Conservation (phyloP, 345 rosid species). For the Populus tremula region DNA sequence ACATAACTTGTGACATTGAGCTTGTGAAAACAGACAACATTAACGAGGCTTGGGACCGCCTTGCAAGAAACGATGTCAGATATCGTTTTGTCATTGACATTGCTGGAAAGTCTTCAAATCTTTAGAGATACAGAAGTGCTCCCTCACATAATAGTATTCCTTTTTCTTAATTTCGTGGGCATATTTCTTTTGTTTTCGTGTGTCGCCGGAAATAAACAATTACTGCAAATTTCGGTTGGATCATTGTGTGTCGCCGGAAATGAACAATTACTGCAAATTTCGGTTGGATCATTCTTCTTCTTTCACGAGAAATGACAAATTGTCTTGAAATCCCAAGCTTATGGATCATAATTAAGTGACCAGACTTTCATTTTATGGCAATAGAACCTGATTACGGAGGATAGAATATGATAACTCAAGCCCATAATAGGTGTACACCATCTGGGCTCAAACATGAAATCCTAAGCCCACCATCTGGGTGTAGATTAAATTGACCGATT, state of each 20-base stretch:
- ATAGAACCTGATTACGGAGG: too few relatives aligned
- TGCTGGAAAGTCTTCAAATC: constrained; percentile 15
- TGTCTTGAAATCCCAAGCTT: neutral
- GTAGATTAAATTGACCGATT: too few relatives aligned
- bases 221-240: neutral
- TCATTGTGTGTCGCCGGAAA: neutral
- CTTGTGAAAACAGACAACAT: constrained; percentile 37
- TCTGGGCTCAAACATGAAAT: too few relatives aligned
- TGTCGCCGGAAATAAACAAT: neutral
- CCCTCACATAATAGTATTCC: neutral
- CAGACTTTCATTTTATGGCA: too few relatives aligned
- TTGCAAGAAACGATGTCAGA: constrained; percentile 52
- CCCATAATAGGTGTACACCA: too few relatives aligned
- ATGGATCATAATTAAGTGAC: neutral
- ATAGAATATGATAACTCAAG: too few relatives aligned
- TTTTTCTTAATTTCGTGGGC: neutral
- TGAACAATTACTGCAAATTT: neutral
- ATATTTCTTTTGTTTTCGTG: neutral
- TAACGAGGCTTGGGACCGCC: constrained; percentile 48
- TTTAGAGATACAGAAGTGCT: neutral
- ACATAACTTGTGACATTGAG: constrained; percentile 51
- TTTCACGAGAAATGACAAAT: neutral
- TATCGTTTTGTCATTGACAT: constrained; percentile 68
- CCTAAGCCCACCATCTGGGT: too few relatives aligned
- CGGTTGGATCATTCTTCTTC: neutral